Evolutionary conservation across 202 grass and related monocot species (phyloP).

Genomic region (Zoysia matrella): DNA sequence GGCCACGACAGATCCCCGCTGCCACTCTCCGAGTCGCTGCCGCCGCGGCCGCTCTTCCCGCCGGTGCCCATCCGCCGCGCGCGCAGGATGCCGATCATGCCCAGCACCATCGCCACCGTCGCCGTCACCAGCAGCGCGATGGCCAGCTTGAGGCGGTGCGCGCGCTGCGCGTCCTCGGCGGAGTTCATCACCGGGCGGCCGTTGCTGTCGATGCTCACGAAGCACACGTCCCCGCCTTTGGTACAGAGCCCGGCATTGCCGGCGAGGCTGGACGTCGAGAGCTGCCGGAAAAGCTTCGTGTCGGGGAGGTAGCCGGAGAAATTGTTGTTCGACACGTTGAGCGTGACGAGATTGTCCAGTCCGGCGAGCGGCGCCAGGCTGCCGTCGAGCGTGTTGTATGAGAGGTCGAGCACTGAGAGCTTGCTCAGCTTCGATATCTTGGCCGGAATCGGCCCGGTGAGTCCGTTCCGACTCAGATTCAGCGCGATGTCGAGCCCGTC

Average conservation of each 20-base stretch:
- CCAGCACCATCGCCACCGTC: constrained; percentile 87
- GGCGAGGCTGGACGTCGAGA: constrained; percentile 66
- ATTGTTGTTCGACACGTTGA: too few species aligned
- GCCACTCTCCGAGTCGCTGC: too few species aligned
- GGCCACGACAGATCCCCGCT: too few species aligned
- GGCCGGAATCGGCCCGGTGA: constrained; percentile 61
- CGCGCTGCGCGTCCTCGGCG: constrained; percentile 54
- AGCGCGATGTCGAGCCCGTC: constrained; percentile 52
- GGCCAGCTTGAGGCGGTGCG: constrained; percentile 74
- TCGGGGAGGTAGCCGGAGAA: too few species aligned
- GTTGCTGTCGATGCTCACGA: constrained; percentile 57
- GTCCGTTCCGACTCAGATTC: constrained; percentile 76
- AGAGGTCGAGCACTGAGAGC: constrained; percentile 82
- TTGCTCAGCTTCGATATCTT: constrained; percentile 70
- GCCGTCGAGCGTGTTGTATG: constrained; percentile 74
- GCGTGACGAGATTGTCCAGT: too few species aligned
- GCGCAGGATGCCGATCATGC: constrained; percentile 51
- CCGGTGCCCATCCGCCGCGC: too few species aligned
- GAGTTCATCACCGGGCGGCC: neutral
- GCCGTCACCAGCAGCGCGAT: constrained; percentile 80
- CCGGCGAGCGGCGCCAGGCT: constrained; percentile 60
- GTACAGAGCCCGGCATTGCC: constrained; percentile 86
- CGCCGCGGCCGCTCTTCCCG: too few species aligned
- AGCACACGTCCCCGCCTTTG: constrained; percentile 86
- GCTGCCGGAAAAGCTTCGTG: constrained; percentile 83